These are phyloP conservation scores for Penicillium thymicola DNA, from an alignment of 2,329 filamentous ascomycete species.

Conservation along the genomic window DNA sequence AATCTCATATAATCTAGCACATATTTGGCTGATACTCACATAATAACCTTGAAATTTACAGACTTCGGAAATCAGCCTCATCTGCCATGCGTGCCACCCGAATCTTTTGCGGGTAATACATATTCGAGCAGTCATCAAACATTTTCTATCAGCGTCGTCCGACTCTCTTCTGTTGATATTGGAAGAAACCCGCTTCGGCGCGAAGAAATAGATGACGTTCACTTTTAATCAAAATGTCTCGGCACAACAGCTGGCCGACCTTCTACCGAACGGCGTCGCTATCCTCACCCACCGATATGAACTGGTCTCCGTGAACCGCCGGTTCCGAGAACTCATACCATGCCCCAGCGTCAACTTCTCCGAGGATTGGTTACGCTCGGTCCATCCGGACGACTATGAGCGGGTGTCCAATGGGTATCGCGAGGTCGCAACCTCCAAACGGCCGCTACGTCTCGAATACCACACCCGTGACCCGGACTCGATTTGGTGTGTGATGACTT, in stretches of 20 bases:
- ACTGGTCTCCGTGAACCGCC: conserved; percentile 19
- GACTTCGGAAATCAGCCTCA: not conserved
- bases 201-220: not conserved
- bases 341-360: conserved; percentile 2
- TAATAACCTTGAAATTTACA: not conserved
- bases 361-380: conserved; percentile 16
- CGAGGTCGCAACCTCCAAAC: not conserved
- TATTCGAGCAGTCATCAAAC: not conserved
- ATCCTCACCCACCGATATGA: conserved; percentile 21
- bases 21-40: not conserved
- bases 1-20: not conserved
- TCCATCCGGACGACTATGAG: conserved; percentile 21
- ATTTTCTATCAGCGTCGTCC: not conserved
- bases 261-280: conserved; percentile 23
- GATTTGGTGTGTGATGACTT: conserved; percentile 21
- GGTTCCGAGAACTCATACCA: conserved; percentile 20
- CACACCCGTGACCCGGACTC: conserved; percentile 12
- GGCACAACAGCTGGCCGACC: conserved; percentile 28
- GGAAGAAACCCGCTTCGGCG: not conserved
- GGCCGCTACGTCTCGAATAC: conserved; percentile 24
- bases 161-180: not conserved
- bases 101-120: not conserved
- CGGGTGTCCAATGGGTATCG: conserved; percentile 14
- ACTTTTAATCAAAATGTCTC: conserved; percentile 9
- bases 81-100: not conserved